A percentile compares a stretch with the other conserved stretches of the same genome.
phyloP scores from a whole-genome alignment of 1,284 basidiomycete species.

The Ganoderma multipileum region DNA sequence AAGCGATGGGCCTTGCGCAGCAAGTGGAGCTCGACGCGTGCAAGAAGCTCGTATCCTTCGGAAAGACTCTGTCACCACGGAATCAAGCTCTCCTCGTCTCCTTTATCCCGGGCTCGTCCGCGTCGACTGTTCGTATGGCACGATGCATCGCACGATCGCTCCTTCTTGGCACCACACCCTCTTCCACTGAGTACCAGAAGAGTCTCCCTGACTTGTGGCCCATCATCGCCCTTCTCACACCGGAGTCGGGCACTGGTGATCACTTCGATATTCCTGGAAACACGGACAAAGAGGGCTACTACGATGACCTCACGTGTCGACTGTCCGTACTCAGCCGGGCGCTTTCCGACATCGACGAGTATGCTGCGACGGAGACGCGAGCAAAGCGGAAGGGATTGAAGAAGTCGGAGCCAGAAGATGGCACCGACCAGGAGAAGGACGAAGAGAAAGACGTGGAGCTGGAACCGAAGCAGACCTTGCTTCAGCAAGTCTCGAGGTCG shows the following conservation, averaged over 20 bases:
- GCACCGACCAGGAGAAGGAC: constrained; percentile 27
- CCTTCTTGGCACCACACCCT: constrained; percentile 30
- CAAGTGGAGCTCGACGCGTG: constrained; percentile 49
- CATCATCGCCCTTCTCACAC: constrained; percentile 44
- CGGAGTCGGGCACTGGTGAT: constrained; percentile 34
- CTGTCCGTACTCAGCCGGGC: constrained; percentile 61
- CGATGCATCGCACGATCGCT: constrained; percentile 56
- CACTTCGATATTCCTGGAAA: constrained; percentile 52
- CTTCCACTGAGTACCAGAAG: constrained; percentile 21
- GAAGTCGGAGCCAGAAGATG: constrained; percentile 8
- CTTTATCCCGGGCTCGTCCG: constrained; percentile 58
- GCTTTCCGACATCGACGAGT: constrained; percentile 62
- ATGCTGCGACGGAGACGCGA: constrained; percentile 55
- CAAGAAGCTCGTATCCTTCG: constrained; percentile 49
- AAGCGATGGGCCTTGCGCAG: constrained; percentile 41
- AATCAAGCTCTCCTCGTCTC: constrained; percentile 58
- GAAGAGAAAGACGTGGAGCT: constrained; percentile 21
- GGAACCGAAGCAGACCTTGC: constrained; percentile 42
- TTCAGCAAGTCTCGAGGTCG: constrained; percentile 53
- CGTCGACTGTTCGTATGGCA: constrained; percentile 59
- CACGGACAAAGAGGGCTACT: constrained; percentile 61
- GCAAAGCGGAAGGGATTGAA: constrained; percentile 27
- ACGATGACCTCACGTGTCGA: constrained; percentile 60
- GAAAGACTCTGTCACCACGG: constrained; percentile 35
- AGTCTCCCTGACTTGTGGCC: constrained; percentile 33